Percentiles rank a stretch among this genome's conserved stretches.
These are phyloP conservation scores for Agaricales sp. DNA, from an alignment of 1,284 basidiomycete genomes.

Conservation along the genomic window DNA sequence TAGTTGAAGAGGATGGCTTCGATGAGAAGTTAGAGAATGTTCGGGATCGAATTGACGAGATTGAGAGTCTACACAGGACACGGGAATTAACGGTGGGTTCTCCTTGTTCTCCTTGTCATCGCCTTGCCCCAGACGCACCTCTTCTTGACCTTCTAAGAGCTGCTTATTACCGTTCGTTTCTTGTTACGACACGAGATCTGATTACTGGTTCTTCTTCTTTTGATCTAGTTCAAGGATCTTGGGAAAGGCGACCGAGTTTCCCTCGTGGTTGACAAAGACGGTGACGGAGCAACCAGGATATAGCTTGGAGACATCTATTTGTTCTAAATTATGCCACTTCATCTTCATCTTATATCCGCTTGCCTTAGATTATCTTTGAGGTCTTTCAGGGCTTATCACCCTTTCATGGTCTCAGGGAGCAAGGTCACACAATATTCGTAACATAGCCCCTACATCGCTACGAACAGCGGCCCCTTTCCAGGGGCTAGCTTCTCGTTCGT, in stretches of 20 bases:
- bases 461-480: too few relatives aligned
- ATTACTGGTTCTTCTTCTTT: slow-evolving; percentile 18
- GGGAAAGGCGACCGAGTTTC: slow-evolving; percentile 45
- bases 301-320: not conserved
- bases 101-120: not conserved
- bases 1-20: slow-evolving; percentile 64
- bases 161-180: too few relatives aligned
- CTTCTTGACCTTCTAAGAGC: too few relatives aligned
- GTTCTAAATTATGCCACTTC: too few relatives aligned
- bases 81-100: slow-evolving; percentile 52
- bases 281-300: slow-evolving; percentile 12
- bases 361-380: too few relatives aligned
- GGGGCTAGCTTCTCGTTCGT: too few relatives aligned
- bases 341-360: too few relatives aligned
- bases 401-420: too few relatives aligned
- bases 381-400: too few relatives aligned
- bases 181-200: not conserved
- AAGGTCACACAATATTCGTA: too few relatives aligned
- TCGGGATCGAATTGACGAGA: slow-evolving; percentile 63
- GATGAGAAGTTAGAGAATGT: slow-evolving; percentile 64
- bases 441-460: too few relatives aligned
- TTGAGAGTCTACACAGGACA: slow-evolving; percentile 64
- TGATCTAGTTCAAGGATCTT: slow-evolving; percentile 53
- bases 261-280: slow-evolving; percentile 53
- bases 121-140: too few relatives aligned